A percentile compares a stretch with the other conserved stretches of the same genome.
Conservation (phyloP, 2,329 filamentous ascomycete genomes). For the Juglanconis sp. region DNA sequence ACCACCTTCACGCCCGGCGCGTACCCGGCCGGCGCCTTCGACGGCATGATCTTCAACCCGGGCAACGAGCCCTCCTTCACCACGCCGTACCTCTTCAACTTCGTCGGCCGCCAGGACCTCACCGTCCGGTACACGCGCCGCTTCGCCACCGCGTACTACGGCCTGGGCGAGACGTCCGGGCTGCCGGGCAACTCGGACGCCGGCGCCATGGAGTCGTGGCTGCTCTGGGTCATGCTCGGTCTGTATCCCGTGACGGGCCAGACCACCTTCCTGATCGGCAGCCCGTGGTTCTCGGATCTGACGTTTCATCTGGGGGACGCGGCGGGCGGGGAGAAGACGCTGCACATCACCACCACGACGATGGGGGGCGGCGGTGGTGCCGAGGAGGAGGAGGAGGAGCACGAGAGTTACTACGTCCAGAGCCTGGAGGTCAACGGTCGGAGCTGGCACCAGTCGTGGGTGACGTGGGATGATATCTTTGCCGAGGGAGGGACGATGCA, state of each 20-base stretch:
- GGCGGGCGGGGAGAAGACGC: slow-evolving; percentile 38
- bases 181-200: slow-evolving; percentile 70
- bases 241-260: slow-evolving; percentile 67
- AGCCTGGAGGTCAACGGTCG: slow-evolving; percentile 62
- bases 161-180: slow-evolving; percentile 48
- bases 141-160: slow-evolving; percentile 59
- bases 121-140: slow-evolving; percentile 56
- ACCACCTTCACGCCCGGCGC: slow-evolving; percentile 55
- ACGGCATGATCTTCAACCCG: slow-evolving; percentile 61
- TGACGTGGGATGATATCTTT: slow-evolving; percentile 66
- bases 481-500: slow-evolving; percentile 60
- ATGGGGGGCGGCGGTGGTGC: slow-evolving; percentile 39
- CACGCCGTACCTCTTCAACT: slow-evolving; percentile 68
- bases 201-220: slow-evolving; percentile 70
- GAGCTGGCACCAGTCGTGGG: slow-evolving; percentile 61
- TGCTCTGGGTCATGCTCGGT: slow-evolving; percentile 67
- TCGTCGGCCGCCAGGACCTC: slow-evolving; percentile 59
- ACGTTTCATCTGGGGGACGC: slow-evolving; percentile 54
- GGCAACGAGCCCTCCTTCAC: slow-evolving; percentile 68
- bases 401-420: slow-evolving; percentile 60
- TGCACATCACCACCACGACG: slow-evolving; percentile 54
- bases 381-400: too few species aligned
- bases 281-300: slow-evolving; percentile 60
- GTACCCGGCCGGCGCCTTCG: slow-evolving; percentile 41
- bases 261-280: slow-evolving; percentile 63